Conservation (phyloP, 140 eudicot species). For the Stevia rebaudiana region DNA sequence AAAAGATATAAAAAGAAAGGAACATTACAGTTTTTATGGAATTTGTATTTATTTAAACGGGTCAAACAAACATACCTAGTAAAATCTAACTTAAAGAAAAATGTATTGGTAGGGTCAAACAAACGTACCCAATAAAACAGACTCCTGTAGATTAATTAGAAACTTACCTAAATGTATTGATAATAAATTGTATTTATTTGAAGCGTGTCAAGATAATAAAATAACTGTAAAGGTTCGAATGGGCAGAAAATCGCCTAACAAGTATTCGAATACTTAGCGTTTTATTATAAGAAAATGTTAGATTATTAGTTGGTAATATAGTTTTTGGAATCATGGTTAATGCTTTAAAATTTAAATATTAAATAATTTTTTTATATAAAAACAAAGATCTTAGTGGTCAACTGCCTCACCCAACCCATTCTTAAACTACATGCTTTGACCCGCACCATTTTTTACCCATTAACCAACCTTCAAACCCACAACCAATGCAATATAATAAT, state of each 20-base stretch:
- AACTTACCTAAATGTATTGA: too few relatives aligned
- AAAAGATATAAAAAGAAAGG: constrained; percentile 1
- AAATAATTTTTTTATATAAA: not conserved
- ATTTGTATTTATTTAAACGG: too few relatives aligned
- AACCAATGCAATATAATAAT: not conserved
- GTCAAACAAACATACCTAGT: too few relatives aligned
- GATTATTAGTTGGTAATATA: not conserved
- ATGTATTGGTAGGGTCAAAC: too few relatives aligned
- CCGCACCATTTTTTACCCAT: not conserved
- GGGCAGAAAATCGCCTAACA: not conserved
- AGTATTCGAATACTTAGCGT: not conserved
- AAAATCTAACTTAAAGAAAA: too few relatives aligned
- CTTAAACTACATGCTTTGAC: not conserved
- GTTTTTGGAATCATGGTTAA: not conserved
- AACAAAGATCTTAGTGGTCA: not conserved
- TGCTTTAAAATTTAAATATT: not conserved
- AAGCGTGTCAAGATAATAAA: not conserved
- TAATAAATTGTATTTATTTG: not conserved
- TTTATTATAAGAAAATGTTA: not conserved
- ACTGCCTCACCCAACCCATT: not conserved
- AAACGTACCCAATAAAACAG: too few relatives aligned
- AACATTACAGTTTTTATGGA: not conserved
- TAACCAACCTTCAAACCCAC: not conserved
- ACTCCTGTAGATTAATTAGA: too few relatives aligned
- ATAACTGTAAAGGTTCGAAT: not conserved